phyloP scores from a whole-genome alignment of 352 stramenopile species.

The Thalassiosira livingstoniorum region DNA sequence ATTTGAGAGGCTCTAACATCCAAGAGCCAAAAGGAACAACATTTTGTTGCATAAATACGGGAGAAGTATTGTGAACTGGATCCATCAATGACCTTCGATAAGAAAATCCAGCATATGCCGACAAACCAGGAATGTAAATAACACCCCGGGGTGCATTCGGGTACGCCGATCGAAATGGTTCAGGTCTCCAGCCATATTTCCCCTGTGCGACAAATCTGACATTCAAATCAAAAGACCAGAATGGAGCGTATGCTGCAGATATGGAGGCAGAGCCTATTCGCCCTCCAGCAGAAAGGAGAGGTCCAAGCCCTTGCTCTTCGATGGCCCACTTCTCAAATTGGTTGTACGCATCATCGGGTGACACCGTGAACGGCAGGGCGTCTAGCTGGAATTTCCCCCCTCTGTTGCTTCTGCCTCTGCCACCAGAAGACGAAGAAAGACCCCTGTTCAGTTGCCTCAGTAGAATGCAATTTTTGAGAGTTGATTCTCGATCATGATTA shows the following conservation, averaged over 20 bases:
- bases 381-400: slow-evolving; percentile 64
- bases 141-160: slow-evolving; percentile 49
- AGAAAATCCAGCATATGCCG: slow-evolving; percentile 75
- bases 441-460: no score
- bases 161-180: slow-evolving; percentile 67
- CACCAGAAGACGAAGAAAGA: no score
- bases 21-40: slow-evolving; percentile 73
- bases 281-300: slow-evolving; percentile 61
- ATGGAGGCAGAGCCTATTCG: slow-evolving; percentile 39
- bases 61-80: slow-evolving; percentile 76
- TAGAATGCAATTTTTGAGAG: no score
- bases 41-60: slow-evolving; percentile 76
- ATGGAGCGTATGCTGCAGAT: slow-evolving; percentile 69
- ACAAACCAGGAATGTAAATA: slow-evolving; percentile 76
- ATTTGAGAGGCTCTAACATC: slow-evolving; percentile 75
- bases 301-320: slow-evolving; percentile 74
- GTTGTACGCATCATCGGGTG: slow-evolving; percentile 68
- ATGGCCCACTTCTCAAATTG: slow-evolving; percentile 77
- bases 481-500: no score
- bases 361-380: slow-evolving; percentile 73
- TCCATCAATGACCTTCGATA: slow-evolving; percentile 79
- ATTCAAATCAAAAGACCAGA: slow-evolving; percentile 84
- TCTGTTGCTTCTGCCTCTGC: background rate
- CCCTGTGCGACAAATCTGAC: slow-evolving; percentile 59
- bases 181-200: slow-evolving; percentile 55